Conservation (phyloP, 1,284 basidiomycete genomes). For the Sanghuangporus weigelae region DNA sequence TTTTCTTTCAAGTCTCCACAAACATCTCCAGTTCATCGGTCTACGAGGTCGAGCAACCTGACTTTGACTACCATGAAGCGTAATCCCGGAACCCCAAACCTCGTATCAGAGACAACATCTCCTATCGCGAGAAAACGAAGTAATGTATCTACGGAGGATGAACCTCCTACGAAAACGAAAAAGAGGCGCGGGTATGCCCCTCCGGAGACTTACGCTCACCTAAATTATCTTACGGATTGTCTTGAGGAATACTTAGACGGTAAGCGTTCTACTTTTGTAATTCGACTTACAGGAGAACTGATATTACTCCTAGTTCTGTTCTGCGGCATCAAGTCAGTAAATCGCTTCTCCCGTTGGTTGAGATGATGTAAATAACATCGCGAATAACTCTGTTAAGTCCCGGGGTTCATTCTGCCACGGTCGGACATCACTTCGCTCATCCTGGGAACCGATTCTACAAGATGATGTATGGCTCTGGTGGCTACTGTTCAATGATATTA, state of each 20-base stretch:
- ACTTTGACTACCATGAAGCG: too few species aligned
- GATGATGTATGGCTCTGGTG: constrained; percentile 50
- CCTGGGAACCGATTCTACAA: constrained; percentile 68
- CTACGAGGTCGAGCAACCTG: neutral
- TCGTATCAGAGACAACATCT: neutral
- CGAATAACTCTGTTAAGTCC: constrained; percentile 33
- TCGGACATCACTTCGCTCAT: constrained; percentile 69
- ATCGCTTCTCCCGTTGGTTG: neutral
- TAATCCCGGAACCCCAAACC: neutral
- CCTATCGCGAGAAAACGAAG: neutral
- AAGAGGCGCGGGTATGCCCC: constrained; percentile 38
- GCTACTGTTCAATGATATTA: constrained; percentile 9
- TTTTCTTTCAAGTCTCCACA: neutral
- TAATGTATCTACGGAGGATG: neutral
- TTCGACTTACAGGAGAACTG: neutral
- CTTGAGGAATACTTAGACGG: constrained; percentile 39
- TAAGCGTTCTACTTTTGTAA: constrained; percentile 23
- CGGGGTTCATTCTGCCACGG: constrained; percentile 52
- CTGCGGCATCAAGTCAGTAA: constrained; percentile 60
- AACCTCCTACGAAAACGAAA: constrained; percentile 19
- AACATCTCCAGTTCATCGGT: neutral
- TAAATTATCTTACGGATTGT: constrained; percentile 38
- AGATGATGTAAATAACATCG: neutral
- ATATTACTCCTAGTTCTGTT: constrained; percentile 43
- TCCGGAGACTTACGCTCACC: constrained; percentile 43